Evolutionary conservation across 306 rosid species (phyloP), one percentile per base, ranked within the genome.

Genomic region (Castanea crenata): DNA sequence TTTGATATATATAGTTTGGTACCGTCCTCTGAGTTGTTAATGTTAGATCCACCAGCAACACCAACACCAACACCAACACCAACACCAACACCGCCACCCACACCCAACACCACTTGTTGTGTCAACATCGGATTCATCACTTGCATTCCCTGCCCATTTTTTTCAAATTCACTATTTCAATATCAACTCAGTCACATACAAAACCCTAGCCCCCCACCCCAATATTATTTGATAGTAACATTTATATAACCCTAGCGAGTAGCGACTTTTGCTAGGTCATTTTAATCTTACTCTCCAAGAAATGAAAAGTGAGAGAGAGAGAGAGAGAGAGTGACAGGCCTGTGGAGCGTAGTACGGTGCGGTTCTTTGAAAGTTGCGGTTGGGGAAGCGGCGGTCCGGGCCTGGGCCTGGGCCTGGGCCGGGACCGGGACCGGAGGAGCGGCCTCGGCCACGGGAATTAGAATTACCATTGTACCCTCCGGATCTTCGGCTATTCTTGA

Each of bases 1-100:
- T 83, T 86, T 32, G 87, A 86, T 16, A 86, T 16, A 34, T 83
- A 86, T 3, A 86, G 55, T 31, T 86, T 86, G 62, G 89, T 76
- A 23, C 83, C 74, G 18, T 5, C 76, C 78, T 62, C 76, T 13
- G 73, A 41, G 46, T 41, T 27, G 55, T 65, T 9, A 13, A 11
- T 27, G 46, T 58, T 9, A 13, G 71, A 55, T 18, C 9, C 76
- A 29, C 27, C 69, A 10, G 58, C 46, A 41, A 41, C 46, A 38
- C 57, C 71, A 55, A 35, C 10, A 2, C 57, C 72, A 76, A 38
- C 46, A 10, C 65, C 46, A 41, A 41, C 46, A 38, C 57, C 71
- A 55, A 35, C 10, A 2, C 57, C 72, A 76, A 38, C 46, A 8
- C 46, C 46, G 0, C 46, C 46, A 41, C 46, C 46, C 46, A 41